Base-by-base conservation (phyloP, 352 stramenopile genomes). In the Phytophthora idaei region DNA sequence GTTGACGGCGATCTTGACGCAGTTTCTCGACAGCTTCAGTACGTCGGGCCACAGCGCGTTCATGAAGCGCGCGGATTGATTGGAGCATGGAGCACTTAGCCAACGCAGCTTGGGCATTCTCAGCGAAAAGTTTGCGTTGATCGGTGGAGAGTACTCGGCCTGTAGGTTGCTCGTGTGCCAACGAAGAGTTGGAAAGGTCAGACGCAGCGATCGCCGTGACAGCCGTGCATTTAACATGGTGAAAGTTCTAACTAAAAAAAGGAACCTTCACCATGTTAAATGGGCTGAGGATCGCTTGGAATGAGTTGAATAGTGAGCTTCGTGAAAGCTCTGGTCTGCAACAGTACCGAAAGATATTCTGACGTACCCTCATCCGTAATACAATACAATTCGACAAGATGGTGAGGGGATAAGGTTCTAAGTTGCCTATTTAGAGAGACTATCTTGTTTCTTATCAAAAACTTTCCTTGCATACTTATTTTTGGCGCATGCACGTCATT, bases 41-140 rank as follows among this genome's bases (percentile, higher is more conserved):
- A 28, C 63, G 63, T 12, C 57, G 57, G 9, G 34, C 28, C n/a
- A 52, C 56, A 27, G 64, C 63, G 11, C 55, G 64, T 14, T 70
- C 64, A 10, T 67, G 63, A 5, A 70, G 64, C 21, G 46, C 55
- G 4, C 64, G 69, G 2, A 42, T 47, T 29, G 53, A 32, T 15
- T 34, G 28, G 4, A 54, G 39, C 32, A 48, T 42, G 1, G 39
- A 21, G 37, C 59, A 76, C 4, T 54, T 34, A 8, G 50, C 17
- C 10, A 76, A 34, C 3, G 53, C 8, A 2, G 44, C 10, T 42
- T 57, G 58, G 15, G 61, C 34, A 42, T 54, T 73, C 10, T 53
- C 8, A 2, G 17, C 48, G 14, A 66, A 69, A 7, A 69, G 59
- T 15, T 32, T 64, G 34, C 56, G 66, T 44, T 69, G 17, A 8